Conservation (phyloP, 176 grass and related monocot species). For the Chloris gayana region DNA sequence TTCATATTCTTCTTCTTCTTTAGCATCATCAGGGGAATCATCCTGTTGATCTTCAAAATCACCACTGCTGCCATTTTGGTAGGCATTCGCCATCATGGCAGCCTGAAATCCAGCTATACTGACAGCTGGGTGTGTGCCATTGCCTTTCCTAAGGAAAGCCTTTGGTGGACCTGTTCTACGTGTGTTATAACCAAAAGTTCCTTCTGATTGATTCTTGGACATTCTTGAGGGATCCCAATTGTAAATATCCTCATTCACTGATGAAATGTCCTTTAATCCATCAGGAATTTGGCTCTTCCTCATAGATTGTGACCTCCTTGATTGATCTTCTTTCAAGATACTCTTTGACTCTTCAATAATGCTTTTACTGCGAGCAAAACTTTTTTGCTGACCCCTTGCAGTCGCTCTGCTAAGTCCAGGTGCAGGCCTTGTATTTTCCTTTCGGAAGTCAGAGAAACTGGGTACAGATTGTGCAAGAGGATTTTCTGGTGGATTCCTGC, state of each 20-base stretch:
- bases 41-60: constrained; percentile 63
- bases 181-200: constrained; percentile 39
- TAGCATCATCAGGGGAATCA: constrained; percentile 56
- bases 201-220: constrained; percentile 46
- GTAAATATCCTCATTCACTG: constrained; percentile 53
- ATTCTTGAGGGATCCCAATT: constrained; percentile 49
- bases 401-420: constrained; percentile 56
- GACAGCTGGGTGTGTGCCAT: constrained; percentile 34
- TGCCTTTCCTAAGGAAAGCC: constrained; percentile 66
- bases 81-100: constrained; percentile 50
- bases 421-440: constrained; percentile 93
- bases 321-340: constrained; percentile 77
- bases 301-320: constrained; percentile 79
- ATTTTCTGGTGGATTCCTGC: constrained; percentile 65
- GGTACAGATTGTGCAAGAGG: constrained; percentile 85
- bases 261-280: constrained; percentile 77
- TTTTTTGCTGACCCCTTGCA: constrained; percentile 55
- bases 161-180: constrained; percentile 45
- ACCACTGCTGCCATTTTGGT: constrained; percentile 46
- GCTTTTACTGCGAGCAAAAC: constrained; percentile 77
- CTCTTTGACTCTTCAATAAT: constrained; percentile 73
- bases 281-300: constrained; percentile 62
- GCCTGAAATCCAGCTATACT: constrained; percentile 44
- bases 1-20: constrained; percentile 88
- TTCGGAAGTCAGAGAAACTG: constrained; percentile 83